Evolutionary conservation across 2,329 filamentous ascomycete species (phyloP), one percentile per base, ranked within the genome.

Genomic region (Periglandula ipomoeae): DNA sequence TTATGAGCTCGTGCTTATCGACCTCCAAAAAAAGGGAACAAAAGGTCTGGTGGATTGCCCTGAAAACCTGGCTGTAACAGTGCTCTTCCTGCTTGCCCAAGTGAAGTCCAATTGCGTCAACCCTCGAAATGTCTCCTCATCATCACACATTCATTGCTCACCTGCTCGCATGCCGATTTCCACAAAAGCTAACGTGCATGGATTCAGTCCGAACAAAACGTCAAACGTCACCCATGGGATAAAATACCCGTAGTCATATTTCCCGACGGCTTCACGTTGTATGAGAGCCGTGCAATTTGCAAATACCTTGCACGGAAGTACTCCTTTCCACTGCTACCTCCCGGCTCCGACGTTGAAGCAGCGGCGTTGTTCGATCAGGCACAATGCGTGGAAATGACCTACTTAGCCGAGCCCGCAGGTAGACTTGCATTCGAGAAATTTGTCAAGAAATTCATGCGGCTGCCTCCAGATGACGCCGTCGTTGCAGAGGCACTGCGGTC

Each of bases 261-360:
- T 52, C 55, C 67, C 11, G 60, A 65, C 4, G 67, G 67, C 0
- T 71, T 72, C 57, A 70, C 62, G 44, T 64, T 74, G 48, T 70
- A 70, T 55, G 70, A 74, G 57, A 71, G 68, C 55, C 70, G 70
- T 32, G 65, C 67, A 45, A 73, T 74, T 55, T 71, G 66, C 67
- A 69, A 68, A 58, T 71, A 72, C 56, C 65, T 74, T 50, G 59
- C 69, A 10, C 65, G 23, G 27, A 72, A 70, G 54, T 73, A 72
- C 61, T 65, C 60, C n/a, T 67, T 72, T 50, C 66, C 66, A 45
- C 66, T 73, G 46, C 57, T 73, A 22, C 70, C 70, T 11, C 19
- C 58, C 0, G 56, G 55, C 50, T 63, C 67, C 26, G 66, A 73
- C 53, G 7, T 59, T 52, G 64, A 72, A 53, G 68, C 68, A 38